Percentiles rank a stretch among this genome's conserved stretches.
Evolutionary conservation across 257 asterid genomes (phyloP).

Genomic region (Plantago ovata): DNA sequence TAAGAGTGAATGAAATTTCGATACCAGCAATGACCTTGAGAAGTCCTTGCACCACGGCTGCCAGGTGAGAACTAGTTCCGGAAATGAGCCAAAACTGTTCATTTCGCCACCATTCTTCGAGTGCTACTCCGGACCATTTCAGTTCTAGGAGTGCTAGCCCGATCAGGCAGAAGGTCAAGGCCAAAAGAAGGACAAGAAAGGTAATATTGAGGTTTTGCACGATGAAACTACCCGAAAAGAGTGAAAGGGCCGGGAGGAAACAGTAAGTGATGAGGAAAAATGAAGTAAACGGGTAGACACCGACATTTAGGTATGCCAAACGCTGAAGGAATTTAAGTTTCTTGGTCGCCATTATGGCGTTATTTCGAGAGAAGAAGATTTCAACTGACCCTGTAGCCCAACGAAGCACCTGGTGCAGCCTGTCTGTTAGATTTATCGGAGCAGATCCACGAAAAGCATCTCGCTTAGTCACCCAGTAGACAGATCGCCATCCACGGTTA

Average conservation of each 20-base stretch:
- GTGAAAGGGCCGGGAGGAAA: constrained; percentile 64
- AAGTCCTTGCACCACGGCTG: constrained; percentile 60
- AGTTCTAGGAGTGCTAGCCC: constrained; percentile 50
- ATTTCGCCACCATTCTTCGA: constrained; percentile 68
- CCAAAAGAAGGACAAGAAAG: constrained; percentile 39
- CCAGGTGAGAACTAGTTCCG: constrained; percentile 59
- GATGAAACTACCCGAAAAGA: constrained; percentile 51
- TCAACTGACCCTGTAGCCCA: constrained; percentile 73
- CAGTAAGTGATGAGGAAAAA: constrained; percentile 53
- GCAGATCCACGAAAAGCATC: constrained; percentile 67
- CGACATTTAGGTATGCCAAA: constrained; percentile 59
- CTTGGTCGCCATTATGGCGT: constrained; percentile 33
- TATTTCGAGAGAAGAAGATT: constrained; percentile 60
- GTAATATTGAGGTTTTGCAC: constrained; percentile 40
- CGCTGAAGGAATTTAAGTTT: constrained; percentile 49
- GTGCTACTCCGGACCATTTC: constrained; percentile 50
- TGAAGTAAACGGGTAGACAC: constrained; percentile 61
- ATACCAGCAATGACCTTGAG: constrained; percentile 60
- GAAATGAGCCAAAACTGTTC: constrained; percentile 65
- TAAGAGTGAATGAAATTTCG: constrained; percentile 57
- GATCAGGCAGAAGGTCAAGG: constrained; percentile 42
- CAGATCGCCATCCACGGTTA: constrained; percentile 62
- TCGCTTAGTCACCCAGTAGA: constrained; percentile 55
- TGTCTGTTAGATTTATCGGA: constrained; percentile 56
- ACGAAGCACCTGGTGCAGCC: constrained; percentile 67